Base-by-base conservation (phyloP, 2,329 filamentous ascomycete species). In the Sporothrix mexicana region DNA sequence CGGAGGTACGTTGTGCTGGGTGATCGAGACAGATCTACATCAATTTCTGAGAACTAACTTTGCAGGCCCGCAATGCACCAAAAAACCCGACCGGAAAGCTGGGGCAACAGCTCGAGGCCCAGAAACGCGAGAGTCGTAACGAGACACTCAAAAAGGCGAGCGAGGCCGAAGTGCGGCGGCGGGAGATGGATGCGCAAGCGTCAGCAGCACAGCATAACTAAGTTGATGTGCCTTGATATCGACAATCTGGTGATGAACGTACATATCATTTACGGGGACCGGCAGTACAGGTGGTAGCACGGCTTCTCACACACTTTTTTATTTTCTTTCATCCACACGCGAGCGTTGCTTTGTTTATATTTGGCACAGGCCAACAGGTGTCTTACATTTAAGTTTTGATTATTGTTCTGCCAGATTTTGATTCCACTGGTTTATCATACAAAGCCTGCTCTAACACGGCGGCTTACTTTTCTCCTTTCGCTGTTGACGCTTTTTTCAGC, bases 61-160 rank as follows among this genome's bases (percentile, higher is more conserved):
- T 20, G 7, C 69, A 74, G 70, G 68, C 57, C 55, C 73, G 73
- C 47, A 80, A 85, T 64, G 83, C 81, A 3, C 73, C 76, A 73
- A 89, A 84, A 81, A 83, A 83, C 81, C 83, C 83, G 64, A 89
- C 89, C 77, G 90, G 93, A 17, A 95, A 94, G 79, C 85, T 97
- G 13, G 87, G 88, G 47, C 83, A 85, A 45, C 90, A 94, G 79
- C 84, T 97, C 15, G 88, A 91, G 71, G 90, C 90, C 49, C 92
- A 97, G 82, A 93, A 92, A n/a, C 90, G 88, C 77, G 89, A 93
- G 83, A 94, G 92, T 9, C 87, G 90, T 70, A 85, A 83, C 43
- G 89, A 91, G 74, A 90, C 90, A 0, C 83, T 97, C 67, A 89
- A 90, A 75, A 87, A 92, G 76, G 88, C 85, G 3, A 94, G 93